Conservation (phyloP, 306 rosid genomes). For the Dryas alaskensis region DNA sequence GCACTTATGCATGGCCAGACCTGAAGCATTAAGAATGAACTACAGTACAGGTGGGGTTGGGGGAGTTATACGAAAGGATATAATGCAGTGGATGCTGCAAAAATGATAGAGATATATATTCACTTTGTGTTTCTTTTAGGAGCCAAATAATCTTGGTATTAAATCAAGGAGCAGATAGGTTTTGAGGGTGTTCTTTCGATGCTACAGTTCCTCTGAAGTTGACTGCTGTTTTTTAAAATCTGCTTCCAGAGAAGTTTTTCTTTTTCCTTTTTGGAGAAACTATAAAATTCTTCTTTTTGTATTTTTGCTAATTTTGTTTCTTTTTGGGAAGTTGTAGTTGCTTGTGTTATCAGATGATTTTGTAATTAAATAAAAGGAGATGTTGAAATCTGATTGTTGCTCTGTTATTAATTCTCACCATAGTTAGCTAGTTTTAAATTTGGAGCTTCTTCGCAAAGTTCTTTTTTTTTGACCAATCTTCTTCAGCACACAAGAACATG, state of each 20-base stretch:
- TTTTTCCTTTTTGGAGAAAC: neutral
- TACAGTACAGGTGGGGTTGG: slow-evolving; percentile 36
- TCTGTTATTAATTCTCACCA: neutral
- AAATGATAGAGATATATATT: slow-evolving; percentile 21
- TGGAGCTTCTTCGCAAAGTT: neutral
- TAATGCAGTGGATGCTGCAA: slow-evolving; percentile 72
- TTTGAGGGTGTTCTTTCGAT: slow-evolving; percentile 3
- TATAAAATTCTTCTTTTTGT: neutral
- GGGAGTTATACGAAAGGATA: slow-evolving; percentile 62
- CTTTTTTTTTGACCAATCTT: neutral
- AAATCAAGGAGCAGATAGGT: neutral
- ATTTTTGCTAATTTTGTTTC: neutral
- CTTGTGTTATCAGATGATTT: neutral
- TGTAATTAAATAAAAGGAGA: slow-evolving; percentile 5
- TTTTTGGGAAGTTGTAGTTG: neutral
- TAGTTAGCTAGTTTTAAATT: neutral
- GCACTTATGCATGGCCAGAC: slow-evolving; percentile 35
- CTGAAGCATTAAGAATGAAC: slow-evolving; percentile 33
- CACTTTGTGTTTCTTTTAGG: neutral
- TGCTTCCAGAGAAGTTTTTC: neutral
- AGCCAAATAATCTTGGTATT: neutral
- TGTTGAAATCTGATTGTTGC: neutral
- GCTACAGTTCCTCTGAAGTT: neutral
- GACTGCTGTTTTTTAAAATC: neutral
- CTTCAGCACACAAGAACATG: too few relatives aligned